Percentiles rank a stretch among this genome's conserved stretches.
Evolutionary conservation across 805 yeast genomes (phyloP).

Genomic region (Yamadazyma tumulicola): DNA sequence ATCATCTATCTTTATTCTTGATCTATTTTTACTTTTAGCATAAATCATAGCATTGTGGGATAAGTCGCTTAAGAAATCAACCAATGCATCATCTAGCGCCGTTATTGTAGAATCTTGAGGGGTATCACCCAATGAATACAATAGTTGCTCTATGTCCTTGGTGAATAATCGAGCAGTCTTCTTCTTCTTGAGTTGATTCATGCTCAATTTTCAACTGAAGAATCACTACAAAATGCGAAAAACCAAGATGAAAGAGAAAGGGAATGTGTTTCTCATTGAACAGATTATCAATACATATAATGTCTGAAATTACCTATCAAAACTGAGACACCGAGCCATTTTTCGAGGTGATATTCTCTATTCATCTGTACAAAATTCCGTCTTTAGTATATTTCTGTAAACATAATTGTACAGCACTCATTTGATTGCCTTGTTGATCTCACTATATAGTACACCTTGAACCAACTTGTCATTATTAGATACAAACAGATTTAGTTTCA

Average conservation of each 20-base stretch:
- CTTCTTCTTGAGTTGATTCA: constrained; percentile 12
- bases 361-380: too few species aligned
- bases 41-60: constrained; percentile 29
- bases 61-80: constrained; percentile 34
- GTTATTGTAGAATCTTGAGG: constrained; percentile 37
- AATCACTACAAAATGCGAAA: too few species aligned
- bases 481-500: not conserved
- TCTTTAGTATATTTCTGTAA: too few species aligned
- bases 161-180: constrained; percentile 36
- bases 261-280: too few species aligned
- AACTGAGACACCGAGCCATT: too few species aligned
- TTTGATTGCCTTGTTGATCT: too few species aligned
- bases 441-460: constrained; percentile 1
- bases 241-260: constrained; percentile 4
- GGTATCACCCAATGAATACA: constrained; percentile 41
- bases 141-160: constrained; percentile 39
- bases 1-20: constrained; percentile 40
- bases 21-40: constrained; percentile 37
- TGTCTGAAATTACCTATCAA: too few species aligned
- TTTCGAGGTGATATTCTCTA: too few species aligned
- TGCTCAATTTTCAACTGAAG: not conserved
- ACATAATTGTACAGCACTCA: too few species aligned
- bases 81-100: constrained; percentile 37
- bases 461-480: not conserved
- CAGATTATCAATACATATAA: too few species aligned